Percentiles rank a stretch among this genome's conserved stretches.
phyloP scores from a whole-genome alignment of 257 asterid species.

The Eucommia ulmoides region DNA sequence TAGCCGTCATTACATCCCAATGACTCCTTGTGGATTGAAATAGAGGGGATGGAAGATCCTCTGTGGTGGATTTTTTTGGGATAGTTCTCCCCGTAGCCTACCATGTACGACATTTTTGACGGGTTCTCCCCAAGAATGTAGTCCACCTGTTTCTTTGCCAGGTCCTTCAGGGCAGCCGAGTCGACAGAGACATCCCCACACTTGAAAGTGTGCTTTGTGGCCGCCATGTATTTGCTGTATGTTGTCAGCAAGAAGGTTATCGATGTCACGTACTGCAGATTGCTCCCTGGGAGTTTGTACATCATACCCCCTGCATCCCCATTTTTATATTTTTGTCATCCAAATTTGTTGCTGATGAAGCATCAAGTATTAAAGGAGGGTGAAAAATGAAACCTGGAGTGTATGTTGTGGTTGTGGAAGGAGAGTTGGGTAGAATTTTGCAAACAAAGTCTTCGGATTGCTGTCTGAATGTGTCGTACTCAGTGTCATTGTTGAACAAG shows the following conservation, averaged over 20 bases:
- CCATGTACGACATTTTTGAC: slow-evolving; percentile 1
- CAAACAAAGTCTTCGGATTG: not conserved
- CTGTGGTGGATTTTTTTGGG: slow-evolving; percentile 3
- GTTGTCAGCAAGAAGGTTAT: not conserved
- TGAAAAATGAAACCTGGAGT: slow-evolving; percentile 46
- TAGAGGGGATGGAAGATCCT: not conserved
- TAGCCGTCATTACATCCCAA: not conserved
- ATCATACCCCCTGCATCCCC: slow-evolving; percentile 1
- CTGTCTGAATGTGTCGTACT: not conserved
- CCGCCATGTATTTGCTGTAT: slow-evolving; percentile 1
- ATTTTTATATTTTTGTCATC: too few species aligned
- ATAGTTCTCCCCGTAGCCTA: slow-evolving; percentile 1
- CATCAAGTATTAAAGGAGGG: too few species aligned
- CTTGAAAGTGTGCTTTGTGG: slow-evolving; percentile 1
- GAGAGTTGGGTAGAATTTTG: slow-evolving; percentile 1
- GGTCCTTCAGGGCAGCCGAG: not conserved
- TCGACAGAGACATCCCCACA: not conserved
- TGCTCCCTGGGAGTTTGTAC: not conserved
- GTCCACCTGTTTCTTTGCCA: not conserved
- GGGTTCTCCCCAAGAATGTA: slow-evolving; percentile 1
- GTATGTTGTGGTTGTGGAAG: not conserved
- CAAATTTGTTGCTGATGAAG: too few species aligned
- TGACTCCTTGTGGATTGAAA: not conserved
- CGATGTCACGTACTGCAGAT: slow-evolving; percentile 2
- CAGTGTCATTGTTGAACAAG: not conserved